Evolutionary conservation across 2,329 filamentous ascomycete genomes (phyloP).

Genomic region (Phoma sp.): DNA sequence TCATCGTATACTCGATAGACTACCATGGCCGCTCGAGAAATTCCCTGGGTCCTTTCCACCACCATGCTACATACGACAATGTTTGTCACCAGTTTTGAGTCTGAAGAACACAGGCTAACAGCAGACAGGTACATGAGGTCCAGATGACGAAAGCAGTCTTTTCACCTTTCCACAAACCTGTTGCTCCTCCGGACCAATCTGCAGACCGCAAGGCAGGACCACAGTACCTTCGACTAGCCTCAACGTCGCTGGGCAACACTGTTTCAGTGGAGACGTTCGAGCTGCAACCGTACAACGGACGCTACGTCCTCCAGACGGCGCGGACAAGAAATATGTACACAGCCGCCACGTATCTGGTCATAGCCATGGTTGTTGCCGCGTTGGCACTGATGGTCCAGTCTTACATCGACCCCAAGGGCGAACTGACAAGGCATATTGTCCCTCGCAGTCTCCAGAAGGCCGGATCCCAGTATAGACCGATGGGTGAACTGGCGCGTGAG

Average conservation of each 20-base stretch:
- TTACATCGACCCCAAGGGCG: constrained; percentile 59
- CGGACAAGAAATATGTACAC: constrained; percentile 56
- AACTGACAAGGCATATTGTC: constrained; percentile 57
- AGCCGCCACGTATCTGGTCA: constrained; percentile 62
- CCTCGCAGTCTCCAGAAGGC: constrained; percentile 57
- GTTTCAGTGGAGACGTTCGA: constrained; percentile 81
- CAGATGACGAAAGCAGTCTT: constrained; percentile 63
- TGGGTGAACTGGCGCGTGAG: constrained; percentile 37
- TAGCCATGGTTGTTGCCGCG: constrained; percentile 65
- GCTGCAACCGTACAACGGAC: constrained; percentile 60
- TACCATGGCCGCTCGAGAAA: constrained; percentile 60
- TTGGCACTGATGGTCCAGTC: constrained; percentile 68
- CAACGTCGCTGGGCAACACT: constrained; percentile 79
- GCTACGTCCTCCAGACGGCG: constrained; percentile 73
- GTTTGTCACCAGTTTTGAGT: constrained; percentile 47
- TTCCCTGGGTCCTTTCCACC: constrained; percentile 56
- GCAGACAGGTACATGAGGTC: constrained; percentile 53
- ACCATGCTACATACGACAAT: constrained; percentile 59
- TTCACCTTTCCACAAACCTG: constrained; percentile 53
- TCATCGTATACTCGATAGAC: constrained; percentile 79
- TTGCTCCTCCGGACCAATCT: constrained; percentile 26
- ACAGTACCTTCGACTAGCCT: constrained; percentile 77
- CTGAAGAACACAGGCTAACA: constrained; percentile 12
- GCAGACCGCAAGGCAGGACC: constrained; percentile 46
- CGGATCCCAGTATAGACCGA: constrained; percentile 34